A percentile compares a stretch with the other conserved stretches of the same genome.
Conservation (phyloP, 2,329 filamentous ascomycete genomes). For the Fusarium nurragi region DNA sequence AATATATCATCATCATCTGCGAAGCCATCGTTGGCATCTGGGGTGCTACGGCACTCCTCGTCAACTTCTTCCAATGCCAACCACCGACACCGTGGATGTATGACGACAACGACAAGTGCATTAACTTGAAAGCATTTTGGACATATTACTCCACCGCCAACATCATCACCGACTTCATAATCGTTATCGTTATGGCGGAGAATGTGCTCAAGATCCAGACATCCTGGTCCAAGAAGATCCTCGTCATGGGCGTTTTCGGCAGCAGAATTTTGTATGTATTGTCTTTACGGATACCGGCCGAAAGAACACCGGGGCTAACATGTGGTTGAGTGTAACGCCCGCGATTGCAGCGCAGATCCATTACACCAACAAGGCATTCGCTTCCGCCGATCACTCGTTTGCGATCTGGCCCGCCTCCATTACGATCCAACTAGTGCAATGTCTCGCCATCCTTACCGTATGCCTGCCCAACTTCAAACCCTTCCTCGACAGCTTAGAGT, state of each 20-base stretch:
- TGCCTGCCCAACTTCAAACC: conserved; percentile 46
- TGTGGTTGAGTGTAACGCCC: conserved; percentile 37
- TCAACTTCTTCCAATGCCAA: conserved; percentile 44
- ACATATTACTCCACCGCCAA: conserved; percentile 45
- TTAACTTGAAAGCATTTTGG: conserved; percentile 38
- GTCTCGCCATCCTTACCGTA: conserved; percentile 42
- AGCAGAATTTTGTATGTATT: conserved; percentile 45
- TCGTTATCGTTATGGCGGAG: conserved; percentile 43
- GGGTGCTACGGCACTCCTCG: conserved; percentile 40
- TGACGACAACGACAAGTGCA: conserved; percentile 32
- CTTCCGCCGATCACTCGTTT: conserved; percentile 38
- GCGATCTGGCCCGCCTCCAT: conserved; percentile 40
- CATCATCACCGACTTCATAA: conserved; percentile 44
- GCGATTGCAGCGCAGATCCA: conserved; percentile 43
- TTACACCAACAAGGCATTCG: conserved; percentile 39
- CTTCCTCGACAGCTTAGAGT: conserved; percentile 45
- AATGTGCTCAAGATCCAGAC: conserved; percentile 46
- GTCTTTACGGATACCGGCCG: not conserved
- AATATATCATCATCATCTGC: conserved; percentile 29
- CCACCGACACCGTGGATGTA: conserved; percentile 44
- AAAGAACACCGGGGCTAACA: conserved; percentile 1
- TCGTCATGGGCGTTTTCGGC: conserved; percentile 46
- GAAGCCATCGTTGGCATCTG: conserved; percentile 37
- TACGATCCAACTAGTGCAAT: conserved; percentile 43
- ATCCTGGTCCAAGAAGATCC: conserved; percentile 39